Evolutionary conservation across 495 filamentous ascomycete genomes (phyloP).

Genomic region (Parathielavia appendiculata): DNA sequence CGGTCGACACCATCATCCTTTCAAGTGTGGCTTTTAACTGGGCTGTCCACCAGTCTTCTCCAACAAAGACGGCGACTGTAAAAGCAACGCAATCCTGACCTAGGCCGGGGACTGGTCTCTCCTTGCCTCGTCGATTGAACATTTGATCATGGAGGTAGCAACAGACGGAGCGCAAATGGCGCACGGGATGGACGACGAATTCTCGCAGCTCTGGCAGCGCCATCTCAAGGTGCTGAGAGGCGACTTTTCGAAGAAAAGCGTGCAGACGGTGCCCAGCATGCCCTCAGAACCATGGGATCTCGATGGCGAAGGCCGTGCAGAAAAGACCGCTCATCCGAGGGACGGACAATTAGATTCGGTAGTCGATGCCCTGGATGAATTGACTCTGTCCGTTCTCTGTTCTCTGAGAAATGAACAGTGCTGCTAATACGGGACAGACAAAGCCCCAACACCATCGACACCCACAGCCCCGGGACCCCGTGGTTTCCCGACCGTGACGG

Average conservation of each 20-base stretch:
- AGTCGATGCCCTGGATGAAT: slow-evolving; percentile 24
- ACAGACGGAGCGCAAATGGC: background rate
- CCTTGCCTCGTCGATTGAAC: background rate
- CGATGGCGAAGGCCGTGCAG: background rate
- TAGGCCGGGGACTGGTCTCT: no score
- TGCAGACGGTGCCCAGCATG: slow-evolving; percentile 15
- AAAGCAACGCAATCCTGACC: no score
- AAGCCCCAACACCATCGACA: slow-evolving; percentile 14
- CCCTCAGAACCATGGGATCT: slow-evolving; percentile 1
- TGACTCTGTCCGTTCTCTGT: slow-evolving; percentile 8
- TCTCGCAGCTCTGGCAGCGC: slow-evolving; percentile 20
- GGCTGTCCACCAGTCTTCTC: no score
- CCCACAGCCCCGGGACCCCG: slow-evolving; percentile 19
- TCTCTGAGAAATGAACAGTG: background rate
- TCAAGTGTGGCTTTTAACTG: no score
- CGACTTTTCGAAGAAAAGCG: slow-evolving; percentile 16
- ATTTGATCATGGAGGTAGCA: background rate
- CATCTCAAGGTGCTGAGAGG: slow-evolving; percentile 16
- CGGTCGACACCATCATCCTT: no score
- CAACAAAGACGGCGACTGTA: no score
- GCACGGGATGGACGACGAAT: slow-evolving; percentile 15
- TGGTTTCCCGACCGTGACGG: slow-evolving; percentile 23
- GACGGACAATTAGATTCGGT: slow-evolving; percentile 24
- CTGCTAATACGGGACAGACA: background rate
- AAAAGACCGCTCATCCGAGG: slow-evolving; percentile 7